Conservation (phyloP, 805 yeast species). For the Candida montana region DNA sequence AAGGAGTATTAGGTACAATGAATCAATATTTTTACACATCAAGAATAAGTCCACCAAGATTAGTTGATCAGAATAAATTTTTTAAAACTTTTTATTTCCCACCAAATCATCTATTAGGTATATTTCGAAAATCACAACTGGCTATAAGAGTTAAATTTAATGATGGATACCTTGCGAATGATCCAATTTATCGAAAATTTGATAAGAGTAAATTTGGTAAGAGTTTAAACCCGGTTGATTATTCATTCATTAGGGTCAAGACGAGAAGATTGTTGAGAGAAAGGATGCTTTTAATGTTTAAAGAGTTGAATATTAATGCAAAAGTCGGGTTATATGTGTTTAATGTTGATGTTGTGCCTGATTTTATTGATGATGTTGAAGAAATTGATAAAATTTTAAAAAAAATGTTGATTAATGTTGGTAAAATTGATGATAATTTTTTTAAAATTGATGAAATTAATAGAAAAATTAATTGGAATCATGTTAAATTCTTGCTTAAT, state of each 20-base stretch:
- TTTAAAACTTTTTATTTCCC: slow-evolving; percentile 18
- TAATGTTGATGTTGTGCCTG: slow-evolving; percentile 16
- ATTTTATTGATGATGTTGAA: slow-evolving; percentile 2
- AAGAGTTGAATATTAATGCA: slow-evolving; percentile 6
- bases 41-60: neutral
- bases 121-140: slow-evolving; percentile 21
- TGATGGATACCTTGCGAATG: slow-evolving; percentile 16
- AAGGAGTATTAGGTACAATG: slow-evolving; percentile 5
- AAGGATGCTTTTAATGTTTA: slow-evolving; percentile 11
- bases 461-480: slow-evolving; percentile 14
- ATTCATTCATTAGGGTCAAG: slow-evolving; percentile 15
- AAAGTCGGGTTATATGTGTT: slow-evolving; percentile 21
- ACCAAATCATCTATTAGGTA: slow-evolving; percentile 16
- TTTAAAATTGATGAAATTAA: slow-evolving; percentile 4
- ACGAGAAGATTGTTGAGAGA: slow-evolving; percentile 11
- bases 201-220: slow-evolving; percentile 8
- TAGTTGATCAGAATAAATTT: slow-evolving; percentile 4
- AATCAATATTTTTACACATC: slow-evolving; percentile 8
- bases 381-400: slow-evolving; percentile 7
- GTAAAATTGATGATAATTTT: neutral
- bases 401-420: slow-evolving; percentile 5
- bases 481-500: slow-evolving; percentile 7
- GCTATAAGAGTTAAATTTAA: slow-evolving; percentile 17
- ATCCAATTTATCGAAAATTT: slow-evolving; percentile 5
- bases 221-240: slow-evolving; percentile 17